Percentiles rank a stretch among this genome's conserved stretches.
Conservation (phyloP, 1,284 basidiomycete genomes). For the Trichosporon sp. region DNA sequence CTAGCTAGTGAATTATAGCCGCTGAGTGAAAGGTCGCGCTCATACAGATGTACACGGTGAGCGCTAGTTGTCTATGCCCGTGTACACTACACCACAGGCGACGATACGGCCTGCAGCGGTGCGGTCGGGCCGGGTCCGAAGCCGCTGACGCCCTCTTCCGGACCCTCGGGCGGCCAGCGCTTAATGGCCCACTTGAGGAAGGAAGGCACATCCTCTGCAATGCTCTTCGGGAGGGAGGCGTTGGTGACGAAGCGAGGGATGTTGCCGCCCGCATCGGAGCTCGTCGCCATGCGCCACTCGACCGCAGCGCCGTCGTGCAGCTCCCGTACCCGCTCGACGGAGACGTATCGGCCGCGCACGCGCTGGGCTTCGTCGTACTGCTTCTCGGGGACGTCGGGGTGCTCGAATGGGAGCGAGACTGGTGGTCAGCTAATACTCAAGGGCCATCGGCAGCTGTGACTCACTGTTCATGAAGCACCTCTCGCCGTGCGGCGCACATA, state of each 20-base stretch:
- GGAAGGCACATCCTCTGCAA: slow-evolving; percentile 44
- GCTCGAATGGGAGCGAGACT: slow-evolving; percentile 43
- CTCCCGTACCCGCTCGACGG: slow-evolving; percentile 42
- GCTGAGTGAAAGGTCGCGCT: too few relatives aligned
- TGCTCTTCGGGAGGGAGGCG: slow-evolving; percentile 34
- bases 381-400: slow-evolving; percentile 40
- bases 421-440: slow-evolving; percentile 6
- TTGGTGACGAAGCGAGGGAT: slow-evolving; percentile 46
- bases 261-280: slow-evolving; percentile 44
- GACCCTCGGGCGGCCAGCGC: not conserved
- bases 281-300: slow-evolving; percentile 47
- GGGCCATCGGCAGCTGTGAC: too few relatives aligned
- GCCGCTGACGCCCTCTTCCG: not conserved
- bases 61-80: too few relatives aligned
- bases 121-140: not conserved
- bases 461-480: slow-evolving; percentile 42
- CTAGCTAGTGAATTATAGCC: too few relatives aligned
- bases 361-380: slow-evolving; percentile 33
- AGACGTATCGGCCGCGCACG: slow-evolving; percentile 45
- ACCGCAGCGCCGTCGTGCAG: slow-evolving; percentile 26
- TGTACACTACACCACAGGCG: not conserved
- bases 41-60: too few relatives aligned
- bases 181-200: slow-evolving; percentile 42
- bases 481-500: slow-evolving; percentile 26
- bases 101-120: not conserved